Base-by-base conservation (phyloP, 1,284 basidiomycete species). In the Kwoniella shivajii region DNA sequence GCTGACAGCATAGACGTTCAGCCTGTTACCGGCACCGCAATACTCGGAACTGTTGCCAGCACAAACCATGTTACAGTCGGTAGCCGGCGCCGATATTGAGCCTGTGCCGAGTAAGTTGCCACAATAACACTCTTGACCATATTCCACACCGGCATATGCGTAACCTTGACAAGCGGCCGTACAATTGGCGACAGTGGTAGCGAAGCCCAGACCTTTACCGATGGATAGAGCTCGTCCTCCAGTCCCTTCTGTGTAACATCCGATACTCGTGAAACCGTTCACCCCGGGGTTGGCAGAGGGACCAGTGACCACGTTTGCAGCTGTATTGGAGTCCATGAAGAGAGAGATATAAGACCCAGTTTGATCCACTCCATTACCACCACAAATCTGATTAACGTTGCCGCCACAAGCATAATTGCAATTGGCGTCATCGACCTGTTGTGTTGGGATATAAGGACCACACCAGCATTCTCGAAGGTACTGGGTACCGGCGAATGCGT, bases 391-490 rank as follows among this genome's bases (percentile, higher is more conserved):
- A 36, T 43, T 61, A 24, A 60, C 30, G 52, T 67, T 54, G 13
- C 72, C 68, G 6, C 57, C 45, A 54, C 70, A 72, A 26, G 64
- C 29, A 60, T 68, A 68, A 59, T 62, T 62, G 51, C 71, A 72
- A 3, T 39, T 27, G 24, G 36, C 24, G 10, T 62, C 46, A 22
- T 59, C 46, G 6, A 29, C 46, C 26, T 47, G 34, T n/a, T 58
- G 47, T 13, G 36, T 41, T 29, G 55, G 42, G 14, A 61, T 54
- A 11, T 59, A 59, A 27, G 65, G 66, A 10, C 66, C 63, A 56
- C 69, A 72, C 59, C 62, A 67, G 54, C 69, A 72, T 54, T 72
- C 60, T 31, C 56, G 46, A 26, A 61, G 49, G 48, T 66, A 66
- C 62, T 73, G 60, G 34, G 59, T 48, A 42, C 66, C 67, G 18